Percentiles rank a stretch among this genome's conserved stretches.
phyloP scores from a whole-genome alignment of 768 basidiomycete species.

The Termitomyces eurrhizus region DNA sequence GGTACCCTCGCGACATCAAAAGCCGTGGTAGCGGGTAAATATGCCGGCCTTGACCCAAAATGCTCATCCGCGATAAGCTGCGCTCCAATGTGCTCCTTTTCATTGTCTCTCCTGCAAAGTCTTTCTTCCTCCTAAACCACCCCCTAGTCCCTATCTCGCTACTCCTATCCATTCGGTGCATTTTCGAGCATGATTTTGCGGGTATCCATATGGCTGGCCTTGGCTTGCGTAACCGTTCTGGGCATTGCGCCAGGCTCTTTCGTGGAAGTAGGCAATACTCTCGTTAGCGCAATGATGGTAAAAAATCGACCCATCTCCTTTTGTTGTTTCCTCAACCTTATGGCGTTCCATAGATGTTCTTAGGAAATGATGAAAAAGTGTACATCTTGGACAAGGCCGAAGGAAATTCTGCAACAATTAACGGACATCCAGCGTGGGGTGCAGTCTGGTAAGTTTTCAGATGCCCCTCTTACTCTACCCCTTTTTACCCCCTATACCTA shows the following conservation, averaged over 20 bases:
- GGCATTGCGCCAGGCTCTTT: constrained; percentile 39
- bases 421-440: constrained; percentile 73
- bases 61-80: constrained; percentile 4
- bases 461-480: not conserved
- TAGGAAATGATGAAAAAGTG: constrained; percentile 74
- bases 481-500: constrained; percentile 16
- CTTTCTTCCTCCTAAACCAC: constrained; percentile 2
- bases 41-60: not conserved
- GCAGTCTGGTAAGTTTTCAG: constrained; percentile 49
- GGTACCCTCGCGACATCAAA: not conserved
- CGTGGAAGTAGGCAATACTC: constrained; percentile 40
- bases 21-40: not conserved
- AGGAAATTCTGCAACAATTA: constrained; percentile 60
- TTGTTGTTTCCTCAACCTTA: not conserved
- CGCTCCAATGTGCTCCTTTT: constrained; percentile 1
- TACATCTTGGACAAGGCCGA: constrained; percentile 91
- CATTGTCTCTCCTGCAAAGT: not conserved
- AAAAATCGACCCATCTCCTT: constrained; percentile 12
- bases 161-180: not conserved
- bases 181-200: constrained; percentile 3
- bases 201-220: constrained; percentile 34
- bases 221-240: constrained; percentile 22
- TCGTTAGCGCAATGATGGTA: constrained; percentile 51
- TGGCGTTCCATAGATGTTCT: constrained; percentile 54
- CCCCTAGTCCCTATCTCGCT: constrained; percentile 4